Base-by-base conservation (phyloP, 495 filamentous ascomycete genomes). In the Cairneyella variabilis region DNA sequence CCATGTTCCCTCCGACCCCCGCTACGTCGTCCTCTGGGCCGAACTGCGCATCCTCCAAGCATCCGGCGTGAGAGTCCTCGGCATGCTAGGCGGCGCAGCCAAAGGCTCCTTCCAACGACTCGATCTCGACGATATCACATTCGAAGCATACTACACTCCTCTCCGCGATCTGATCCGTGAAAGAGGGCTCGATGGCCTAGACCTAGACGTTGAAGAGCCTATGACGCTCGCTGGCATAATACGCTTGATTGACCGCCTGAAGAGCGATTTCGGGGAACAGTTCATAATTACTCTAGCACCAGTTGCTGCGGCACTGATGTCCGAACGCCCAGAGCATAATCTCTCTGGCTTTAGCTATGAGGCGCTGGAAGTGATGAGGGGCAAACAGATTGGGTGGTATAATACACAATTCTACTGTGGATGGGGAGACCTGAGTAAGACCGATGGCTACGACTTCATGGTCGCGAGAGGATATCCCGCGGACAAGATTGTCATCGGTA, bases 371-470 rank as follows among this genome's bases (percentile, higher is more conserved):
- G 68, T 74, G 18, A 73, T 77, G 68, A 74, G 84, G 7, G 86
- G 85, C 3, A 60, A 66, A 9, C 76, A 84, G 57, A 86, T 91
- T 32, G 73, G 69, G 16, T 95, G 89, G 81, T 93, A 93, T 60
- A 93, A 93, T 54, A 70, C 82, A 12, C 90, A 93, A 63, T 93
- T 93, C 62, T 95, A 95, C 62, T 88, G 84, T 59, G 86, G 86
- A 1, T 95, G 86, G 78, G 90, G 89, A 12, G 72, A 72, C 23
- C 72, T 88, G 21, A 72, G 73, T 11, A 75, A 73, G 56, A 76
- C 82, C 0, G 60, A 68, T n/a, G 75, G 78, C 64, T 90, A 84
- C 58, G 80, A 87, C 44, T 64, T 71, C 34, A 81, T 89, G 47
- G 66, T 92, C n/a, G 54, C 69, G 3, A 66, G 70, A 26, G 85